Evolutionary conservation across 768 basidiomycete species (phyloP), one percentile per base, ranked within the genome.

Genomic region (Rhizopogon vulgaris): DNA sequence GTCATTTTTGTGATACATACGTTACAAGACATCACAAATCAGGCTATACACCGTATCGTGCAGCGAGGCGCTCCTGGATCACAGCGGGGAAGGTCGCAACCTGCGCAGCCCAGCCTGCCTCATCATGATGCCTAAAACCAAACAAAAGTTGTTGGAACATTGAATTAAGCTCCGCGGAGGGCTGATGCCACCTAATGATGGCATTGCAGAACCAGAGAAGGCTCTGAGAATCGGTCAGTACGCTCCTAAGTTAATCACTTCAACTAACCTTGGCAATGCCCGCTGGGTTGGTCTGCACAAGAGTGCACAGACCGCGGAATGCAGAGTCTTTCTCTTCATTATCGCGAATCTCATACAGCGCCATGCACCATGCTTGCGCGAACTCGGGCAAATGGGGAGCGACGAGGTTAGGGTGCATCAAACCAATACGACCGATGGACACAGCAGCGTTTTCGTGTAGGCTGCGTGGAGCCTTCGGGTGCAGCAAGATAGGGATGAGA

Each of bases 251-350:
- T 22, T n/a, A 25, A 8, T 10, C 9, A 9, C 27, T 38, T n/a
- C 15, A 6, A 70, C 84, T 55, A 51, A 89, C 94, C 82, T 93
- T 93, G 39, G 90, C 82, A 54, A 97, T 91, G 2, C 95, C 96
- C 55, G 82, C 82, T 15, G 96, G 96, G 66, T 99, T 99, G 28
- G 83, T 83, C 69, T 94, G 91, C 54, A 98, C 92, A 36, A 97
- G 84, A 27, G 91, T 91, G 70, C 96, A 99, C 61, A 99, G 82
- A 2, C 96, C 96, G 52, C 94, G 80, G 83, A 98, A 99, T 6
- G 96, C 96, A 18, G 94, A 97, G 63, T 97, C 96, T 72, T 98
- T 99, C 75, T 99, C 96, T 61, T 98, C 95, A 62, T 98, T 99
- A 63, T 99, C 96, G 57, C 96, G 86, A 67, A 99, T 99, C 70